Percentiles rank a stretch among this genome's conserved stretches.
Evolutionary conservation across 345 rosid species (phyloP).

Genomic region (Eucalyptus tenuipes): DNA sequence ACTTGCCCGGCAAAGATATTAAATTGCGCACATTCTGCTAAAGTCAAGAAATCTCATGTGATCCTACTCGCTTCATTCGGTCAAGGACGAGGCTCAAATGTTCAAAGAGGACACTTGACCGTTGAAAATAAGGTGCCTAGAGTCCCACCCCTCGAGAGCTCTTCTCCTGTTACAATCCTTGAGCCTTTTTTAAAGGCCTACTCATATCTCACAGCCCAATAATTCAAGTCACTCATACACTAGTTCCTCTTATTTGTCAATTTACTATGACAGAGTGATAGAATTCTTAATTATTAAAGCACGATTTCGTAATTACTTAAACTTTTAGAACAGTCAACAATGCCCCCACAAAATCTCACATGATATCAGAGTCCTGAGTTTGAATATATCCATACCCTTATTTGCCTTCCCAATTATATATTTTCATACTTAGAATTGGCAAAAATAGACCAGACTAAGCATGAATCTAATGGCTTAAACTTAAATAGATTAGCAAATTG

Average conservation of each 20-base stretch:
- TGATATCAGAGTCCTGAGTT: fast-evolving
- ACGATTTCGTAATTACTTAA: too few relatives aligned
- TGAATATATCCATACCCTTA: fast-evolving
- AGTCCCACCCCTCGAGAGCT: too few relatives aligned
- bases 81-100: background rate
- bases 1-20: background rate
- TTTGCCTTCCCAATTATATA: fast-evolving
- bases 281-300: background rate
- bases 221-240: background rate
- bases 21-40: background rate
- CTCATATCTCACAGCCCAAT: background rate
- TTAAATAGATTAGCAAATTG: too few relatives aligned
- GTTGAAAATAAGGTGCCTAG: too few relatives aligned
- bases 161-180: too few relatives aligned
- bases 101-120: background rate
- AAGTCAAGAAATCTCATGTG: background rate
- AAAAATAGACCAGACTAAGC: background rate
- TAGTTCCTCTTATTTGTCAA: background rate
- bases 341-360: fast-evolving
- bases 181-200: too few relatives aligned
- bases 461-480: too few relatives aligned
- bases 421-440: fast-evolving
- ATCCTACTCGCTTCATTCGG: background rate
- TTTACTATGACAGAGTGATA: background rate
- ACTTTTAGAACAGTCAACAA: fast-evolving